Base-by-base conservation (phyloP, 192 early-diverging fungal genomes). In the Umbelopsis sp. region DNA sequence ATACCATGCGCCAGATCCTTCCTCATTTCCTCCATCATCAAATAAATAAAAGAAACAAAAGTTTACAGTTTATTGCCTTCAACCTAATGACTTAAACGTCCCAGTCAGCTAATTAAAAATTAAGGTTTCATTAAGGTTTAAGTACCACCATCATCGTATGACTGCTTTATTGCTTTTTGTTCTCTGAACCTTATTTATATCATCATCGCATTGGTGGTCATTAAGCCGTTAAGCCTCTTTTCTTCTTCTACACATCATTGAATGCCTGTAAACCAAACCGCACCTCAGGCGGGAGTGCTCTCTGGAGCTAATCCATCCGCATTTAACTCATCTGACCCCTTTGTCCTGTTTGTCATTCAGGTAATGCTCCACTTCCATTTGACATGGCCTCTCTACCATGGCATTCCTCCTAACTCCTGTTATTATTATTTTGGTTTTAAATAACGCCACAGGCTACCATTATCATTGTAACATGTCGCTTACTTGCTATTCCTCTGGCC, bases 271-370 rank as follows among this genome's bases (percentile, higher is more conserved):
- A 62, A 62, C 14, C 32, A 62, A n/a, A 62, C 70, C 14, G 9
- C 67, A 25, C 70, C 72, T 66, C 75, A 77, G 78, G 85, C 75
- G 4, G 83, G 85, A 54, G 82, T 91, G 34, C 84, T 93, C 68
- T 79, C 91, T 29, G 91, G 91, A 29, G 66, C 84, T 34, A 87
- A 92, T 72, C 91, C 91, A 34, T 77, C 89, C 16, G 65, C 51
- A 4, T 81, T 82, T 71, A 86, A 85, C 53, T 26, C 83, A 1
- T 38, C 62, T 24, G 73, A 92, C 65, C 90, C 90, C 7, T 52
- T 94, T 59, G 73, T 86, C 4, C 84, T 95, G 47, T 97, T 97
- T 76, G 86, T 95, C 24, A 83, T 94, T 53, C 96, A 94, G 85
- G 82, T 89, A 78, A 36, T 38, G 71, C 65, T 78, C 38, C 54